Evolutionary conservation across 768 basidiomycete species (phyloP).

Genomic region (Phlebiopsis flavidoalba): DNA sequence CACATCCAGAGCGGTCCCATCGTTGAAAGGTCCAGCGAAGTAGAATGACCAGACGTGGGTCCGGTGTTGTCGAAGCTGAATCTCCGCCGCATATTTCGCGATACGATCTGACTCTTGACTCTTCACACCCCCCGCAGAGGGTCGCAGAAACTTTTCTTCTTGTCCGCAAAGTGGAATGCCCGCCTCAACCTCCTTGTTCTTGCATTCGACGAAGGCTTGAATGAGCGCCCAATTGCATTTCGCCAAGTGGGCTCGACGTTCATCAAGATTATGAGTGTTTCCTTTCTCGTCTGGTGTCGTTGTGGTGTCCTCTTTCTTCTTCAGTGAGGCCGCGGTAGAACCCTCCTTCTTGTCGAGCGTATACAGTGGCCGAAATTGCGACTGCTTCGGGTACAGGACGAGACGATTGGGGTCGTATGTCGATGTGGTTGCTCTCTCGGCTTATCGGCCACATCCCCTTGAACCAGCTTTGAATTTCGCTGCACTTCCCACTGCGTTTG

Average conservation of each 20-base stretch:
- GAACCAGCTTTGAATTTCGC: background rate
- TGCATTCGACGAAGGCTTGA: background rate
- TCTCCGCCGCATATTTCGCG: background rate
- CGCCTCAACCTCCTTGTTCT: background rate
- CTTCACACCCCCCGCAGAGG: background rate
- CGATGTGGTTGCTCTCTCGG: background rate
- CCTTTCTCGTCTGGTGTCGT: too few species aligned
- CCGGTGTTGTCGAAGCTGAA: background rate
- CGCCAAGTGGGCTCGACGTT: background rate
- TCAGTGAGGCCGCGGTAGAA: too few species aligned
- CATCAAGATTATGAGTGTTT: too few species aligned
- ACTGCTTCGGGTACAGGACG: background rate
- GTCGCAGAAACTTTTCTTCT: background rate
- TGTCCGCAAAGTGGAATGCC: background rate
- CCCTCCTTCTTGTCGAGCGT: background rate
- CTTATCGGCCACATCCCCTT: background rate
- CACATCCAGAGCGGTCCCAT: background rate
- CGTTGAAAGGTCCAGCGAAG: background rate
- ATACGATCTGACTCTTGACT: background rate
- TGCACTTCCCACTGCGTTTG: background rate
- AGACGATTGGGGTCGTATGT: background rate
- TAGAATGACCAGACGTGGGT: background rate
- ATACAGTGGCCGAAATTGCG: background rate
- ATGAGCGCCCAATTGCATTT: background rate
- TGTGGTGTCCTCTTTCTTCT: too few species aligned